Evolutionary conservation across 73 alveolate genomes (phyloP), one percentile per base, ranked within the genome.

Genomic region (Tetrahymena malaccensis): DNA sequence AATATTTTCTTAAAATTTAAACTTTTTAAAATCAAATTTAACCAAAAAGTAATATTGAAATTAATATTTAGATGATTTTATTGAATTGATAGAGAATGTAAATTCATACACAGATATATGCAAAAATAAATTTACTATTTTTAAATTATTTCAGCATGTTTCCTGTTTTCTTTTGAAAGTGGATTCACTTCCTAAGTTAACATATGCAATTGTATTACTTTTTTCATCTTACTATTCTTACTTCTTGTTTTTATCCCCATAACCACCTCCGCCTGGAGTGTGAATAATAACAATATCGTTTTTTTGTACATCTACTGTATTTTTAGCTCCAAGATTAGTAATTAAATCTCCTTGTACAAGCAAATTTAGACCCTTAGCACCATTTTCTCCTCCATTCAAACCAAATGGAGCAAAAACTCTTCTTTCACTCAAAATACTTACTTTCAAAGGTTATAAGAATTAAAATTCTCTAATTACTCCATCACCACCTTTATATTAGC

Each of bases 191-290:
- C 89, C 89, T 70, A 70, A 70, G 19, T 70, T 70, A 9, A 70
- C 89, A 50, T 70, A 70, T 12, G 34, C 25, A 31, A 10, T 70
- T 19, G 37, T 70, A 27, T 31, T 70, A 70, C 0, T 12, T 70
- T 27, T 22, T 31, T 27, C 43, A 19, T n/a, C 89, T 27, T 3
- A 3, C 19, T 70, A 1, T n/a, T 27, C 37, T 70, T n/a, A 8
- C 43, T 70, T 70, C 7, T 27, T n/a, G 89, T 70, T 70, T 43
- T 94, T 95, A 55, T 43, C 96, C 22, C 99, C 99, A 94, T 94
- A 98, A 43, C 98, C 99, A 31, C 99, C 99, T 21, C 99, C 99
- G 10, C 99, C 99, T n/a, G 99, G 99, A 56, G 98, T 97, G 94
- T 57, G 40, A 12, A 98, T 96, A 43, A 95, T 95, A 8, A 98